These are phyloP conservation scores for Drosera spatulata DNA, from an alignment of 179 eudicot species.

Conservation along the genomic window DNA sequence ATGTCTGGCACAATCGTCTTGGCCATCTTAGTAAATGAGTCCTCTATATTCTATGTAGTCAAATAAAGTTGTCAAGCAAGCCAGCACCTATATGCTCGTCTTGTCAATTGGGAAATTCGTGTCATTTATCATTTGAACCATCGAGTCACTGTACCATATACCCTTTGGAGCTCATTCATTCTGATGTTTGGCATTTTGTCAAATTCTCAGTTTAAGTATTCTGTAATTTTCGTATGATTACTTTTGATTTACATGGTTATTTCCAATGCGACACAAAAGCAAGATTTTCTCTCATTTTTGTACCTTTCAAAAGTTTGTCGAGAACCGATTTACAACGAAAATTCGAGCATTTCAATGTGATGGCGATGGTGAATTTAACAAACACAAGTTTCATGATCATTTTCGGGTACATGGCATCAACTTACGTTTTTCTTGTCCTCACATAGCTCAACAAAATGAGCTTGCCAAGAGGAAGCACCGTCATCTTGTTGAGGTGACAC, in stretches of 20 bases:
- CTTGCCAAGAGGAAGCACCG: slow-evolving; percentile 5
- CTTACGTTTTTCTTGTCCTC: slow-evolving; percentile 10
- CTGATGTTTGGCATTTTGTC: neutral
- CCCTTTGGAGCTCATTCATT: neutral
- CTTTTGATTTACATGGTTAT: slow-evolving; percentile 1
- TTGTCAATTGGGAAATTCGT: neutral
- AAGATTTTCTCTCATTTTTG: neutral
- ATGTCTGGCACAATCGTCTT: no score
- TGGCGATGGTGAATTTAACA: neutral
- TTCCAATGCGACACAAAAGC: neutral
- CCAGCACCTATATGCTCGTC: neutral
- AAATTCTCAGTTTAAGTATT: neutral
- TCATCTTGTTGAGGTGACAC: slow-evolving; percentile 2
- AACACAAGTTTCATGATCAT: slow-evolving; percentile 1
- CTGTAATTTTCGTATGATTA: slow-evolving; percentile 8
- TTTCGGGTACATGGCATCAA: neutral
- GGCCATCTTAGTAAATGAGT: no score
- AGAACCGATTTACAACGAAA: neutral
- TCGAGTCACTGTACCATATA: neutral
- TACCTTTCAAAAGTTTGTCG: neutral
- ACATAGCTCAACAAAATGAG: slow-evolving; percentile 10
- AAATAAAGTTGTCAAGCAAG: no score
- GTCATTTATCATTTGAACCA: neutral
- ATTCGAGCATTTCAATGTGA: neutral
- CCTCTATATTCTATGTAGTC: no score